These are phyloP conservation scores for Arthrobotrys iridis DNA, from an alignment of 2,329 filamentous ascomycete species.

Conservation along the genomic window DNA sequence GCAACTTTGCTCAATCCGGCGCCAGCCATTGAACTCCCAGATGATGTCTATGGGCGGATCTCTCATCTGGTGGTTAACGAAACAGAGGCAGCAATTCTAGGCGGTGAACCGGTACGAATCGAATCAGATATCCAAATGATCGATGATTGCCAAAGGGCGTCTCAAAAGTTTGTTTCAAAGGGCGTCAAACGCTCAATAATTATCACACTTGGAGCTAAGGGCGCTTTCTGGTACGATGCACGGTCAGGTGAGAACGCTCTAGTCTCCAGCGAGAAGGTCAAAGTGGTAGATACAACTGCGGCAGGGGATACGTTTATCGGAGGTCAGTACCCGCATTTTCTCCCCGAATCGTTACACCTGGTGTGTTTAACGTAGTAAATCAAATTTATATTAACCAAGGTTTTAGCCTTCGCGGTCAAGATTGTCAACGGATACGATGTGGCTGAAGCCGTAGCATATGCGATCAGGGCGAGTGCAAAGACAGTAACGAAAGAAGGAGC, in stretches of 20 bases:
- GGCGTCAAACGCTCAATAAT: constrained; percentile 78
- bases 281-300: constrained; percentile 90
- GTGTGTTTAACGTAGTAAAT: not conserved
- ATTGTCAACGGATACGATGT: constrained; percentile 70
- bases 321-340: constrained; percentile 12
- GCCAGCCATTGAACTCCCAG: constrained; percentile 75
- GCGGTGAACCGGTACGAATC: constrained; percentile 53
- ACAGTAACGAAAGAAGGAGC: constrained; percentile 74
- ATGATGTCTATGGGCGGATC: constrained; percentile 72
- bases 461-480: constrained; percentile 71
- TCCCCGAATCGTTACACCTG: not conserved
- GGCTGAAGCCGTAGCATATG: constrained; percentile 69
- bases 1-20: constrained; percentile 80
- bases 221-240: constrained; percentile 73
- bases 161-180: constrained; percentile 70
- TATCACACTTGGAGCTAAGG: constrained; percentile 82
- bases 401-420: constrained; percentile 75
- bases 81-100: constrained; percentile 77
- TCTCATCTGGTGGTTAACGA: constrained; percentile 89
- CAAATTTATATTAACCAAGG: not conserved
- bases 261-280: constrained; percentile 74
- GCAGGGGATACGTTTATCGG: constrained; percentile 96
- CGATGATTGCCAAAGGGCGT: constrained; percentile 56
- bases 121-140: constrained; percentile 23
- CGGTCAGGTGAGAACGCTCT: constrained; percentile 64